Evolutionary conservation across 345 rosid genomes (phyloP).

Genomic region (Ceriops zippeliana): DNA sequence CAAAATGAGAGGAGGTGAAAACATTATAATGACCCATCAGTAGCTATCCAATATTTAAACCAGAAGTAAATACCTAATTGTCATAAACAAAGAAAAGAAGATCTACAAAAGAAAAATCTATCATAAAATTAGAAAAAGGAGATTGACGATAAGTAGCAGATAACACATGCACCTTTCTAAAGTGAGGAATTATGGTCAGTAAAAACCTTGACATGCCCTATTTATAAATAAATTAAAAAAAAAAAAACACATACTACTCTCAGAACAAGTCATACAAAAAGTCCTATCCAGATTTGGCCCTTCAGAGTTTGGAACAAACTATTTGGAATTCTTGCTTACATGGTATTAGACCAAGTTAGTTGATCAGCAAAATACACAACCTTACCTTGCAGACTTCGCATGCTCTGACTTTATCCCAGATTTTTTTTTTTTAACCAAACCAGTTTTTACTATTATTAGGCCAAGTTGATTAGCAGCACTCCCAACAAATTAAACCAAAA

Average conservation of each 20-base stretch:
- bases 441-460: no score
- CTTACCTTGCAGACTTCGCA: no score
- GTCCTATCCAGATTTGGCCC: background rate
- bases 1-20: background rate
- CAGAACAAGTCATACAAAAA: background rate
- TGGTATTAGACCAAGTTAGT: no score
- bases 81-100: background rate
- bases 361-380: no score
- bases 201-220: constrained; percentile 78
- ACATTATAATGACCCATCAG: no score
- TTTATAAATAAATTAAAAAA: no score
- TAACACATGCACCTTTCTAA: constrained; percentile 59
- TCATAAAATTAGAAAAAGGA: background rate
- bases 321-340: no score
- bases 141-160: background rate
- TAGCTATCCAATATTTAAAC: background rate
- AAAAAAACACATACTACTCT: background rate
- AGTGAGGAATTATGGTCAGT: constrained; percentile 78
- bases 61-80: background rate
- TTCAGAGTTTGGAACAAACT: background rate
- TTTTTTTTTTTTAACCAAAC: no score
- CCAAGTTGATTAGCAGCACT: no score
- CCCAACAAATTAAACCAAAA: no score
- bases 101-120: background rate
- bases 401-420: no score